Percentiles rank a stretch among this genome's conserved stretches.
Conservation (phyloP, 345 rosid species). For the Psidium guajava region DNA sequence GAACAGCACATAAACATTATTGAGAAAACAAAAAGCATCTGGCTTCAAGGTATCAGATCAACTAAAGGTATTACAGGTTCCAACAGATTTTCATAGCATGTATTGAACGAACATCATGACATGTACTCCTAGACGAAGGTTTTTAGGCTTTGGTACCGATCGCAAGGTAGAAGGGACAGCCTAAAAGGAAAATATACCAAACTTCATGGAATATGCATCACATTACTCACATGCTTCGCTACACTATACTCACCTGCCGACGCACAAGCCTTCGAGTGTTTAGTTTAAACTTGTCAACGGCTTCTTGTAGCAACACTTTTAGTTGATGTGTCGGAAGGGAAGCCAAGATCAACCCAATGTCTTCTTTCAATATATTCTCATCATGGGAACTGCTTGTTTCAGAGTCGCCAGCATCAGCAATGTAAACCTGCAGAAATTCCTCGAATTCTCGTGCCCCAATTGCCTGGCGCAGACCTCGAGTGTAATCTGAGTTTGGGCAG, state of each 20-base stretch:
- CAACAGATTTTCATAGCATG: background rate
- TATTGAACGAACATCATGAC: background rate
- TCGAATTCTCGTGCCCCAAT: slow-evolving; percentile 90
- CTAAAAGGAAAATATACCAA: background rate
- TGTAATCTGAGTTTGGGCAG: slow-evolving; percentile 48
- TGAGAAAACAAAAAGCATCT: background rate
- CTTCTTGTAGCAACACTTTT: slow-evolving; percentile 44
- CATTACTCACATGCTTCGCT: background rate
- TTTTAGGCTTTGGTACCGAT: too few species aligned
- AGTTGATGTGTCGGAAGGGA: slow-evolving; percentile 23
- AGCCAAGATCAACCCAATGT: slow-evolving; percentile 20
- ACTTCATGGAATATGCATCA: background rate
- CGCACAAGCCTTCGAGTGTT: slow-evolving; percentile 86
- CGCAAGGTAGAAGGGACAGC: background rate
- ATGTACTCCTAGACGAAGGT: background rate
- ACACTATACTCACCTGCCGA: slow-evolving; percentile 60
- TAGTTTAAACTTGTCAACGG: slow-evolving; percentile 59
- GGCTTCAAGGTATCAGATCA: background rate
- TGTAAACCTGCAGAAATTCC: slow-evolving; percentile 32
- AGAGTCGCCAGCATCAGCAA: slow-evolving; percentile 3
- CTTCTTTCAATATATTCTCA: slow-evolving; percentile 22
- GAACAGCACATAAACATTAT: background rate
- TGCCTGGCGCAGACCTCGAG: slow-evolving; percentile 81
- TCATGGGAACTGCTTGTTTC: slow-evolving; percentile 3
- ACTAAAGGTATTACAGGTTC: background rate